Evolutionary conservation across 495 filamentous ascomycete species (phyloP).

Genomic region (Penicillium daleae): DNA sequence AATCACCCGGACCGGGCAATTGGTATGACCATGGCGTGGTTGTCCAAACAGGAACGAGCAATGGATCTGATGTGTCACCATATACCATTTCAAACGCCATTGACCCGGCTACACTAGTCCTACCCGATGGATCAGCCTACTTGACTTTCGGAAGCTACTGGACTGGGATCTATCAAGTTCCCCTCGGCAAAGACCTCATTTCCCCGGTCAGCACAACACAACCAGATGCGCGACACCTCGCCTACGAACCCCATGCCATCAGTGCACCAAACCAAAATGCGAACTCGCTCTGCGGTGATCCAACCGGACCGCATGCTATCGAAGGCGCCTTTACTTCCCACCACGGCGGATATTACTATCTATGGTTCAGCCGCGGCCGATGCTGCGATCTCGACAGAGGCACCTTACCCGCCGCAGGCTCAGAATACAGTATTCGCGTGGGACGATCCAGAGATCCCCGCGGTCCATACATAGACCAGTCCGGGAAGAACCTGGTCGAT

Average conservation of each 20-base stretch:
- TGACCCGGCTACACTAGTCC: constrained; percentile 63
- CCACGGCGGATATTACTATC: constrained; percentile 63
- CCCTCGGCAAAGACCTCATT: constrained; percentile 50
- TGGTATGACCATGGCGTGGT: constrained; percentile 59
- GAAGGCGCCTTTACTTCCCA: constrained; percentile 60
- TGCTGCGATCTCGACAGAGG: constrained; percentile 64
- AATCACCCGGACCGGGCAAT: constrained; percentile 59
- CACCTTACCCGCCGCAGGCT: constrained; percentile 54
- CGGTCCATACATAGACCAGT: constrained; percentile 48
- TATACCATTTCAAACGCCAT: constrained; percentile 70
- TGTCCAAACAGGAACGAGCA: constrained; percentile 42
- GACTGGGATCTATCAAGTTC: constrained; percentile 68
- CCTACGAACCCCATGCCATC: constrained; percentile 34
- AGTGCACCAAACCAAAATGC: constrained; percentile 29
- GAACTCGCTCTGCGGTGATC: constrained; percentile 39
- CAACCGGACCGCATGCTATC: constrained; percentile 41
- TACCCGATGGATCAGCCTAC: constrained; percentile 49
- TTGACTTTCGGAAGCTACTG: constrained; percentile 76
- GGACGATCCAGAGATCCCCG: constrained; percentile 40
- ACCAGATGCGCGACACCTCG: constrained; percentile 39
- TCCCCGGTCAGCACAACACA: constrained; percentile 29
- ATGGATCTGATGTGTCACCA: constrained; percentile 51
- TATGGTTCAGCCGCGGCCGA: constrained; percentile 70
- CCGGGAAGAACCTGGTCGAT: constrained; percentile 40
- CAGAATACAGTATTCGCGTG: constrained; percentile 62